Conservation (phyloP, 768 basidiomycete genomes). For the Leccinum longicurvipes region DNA sequence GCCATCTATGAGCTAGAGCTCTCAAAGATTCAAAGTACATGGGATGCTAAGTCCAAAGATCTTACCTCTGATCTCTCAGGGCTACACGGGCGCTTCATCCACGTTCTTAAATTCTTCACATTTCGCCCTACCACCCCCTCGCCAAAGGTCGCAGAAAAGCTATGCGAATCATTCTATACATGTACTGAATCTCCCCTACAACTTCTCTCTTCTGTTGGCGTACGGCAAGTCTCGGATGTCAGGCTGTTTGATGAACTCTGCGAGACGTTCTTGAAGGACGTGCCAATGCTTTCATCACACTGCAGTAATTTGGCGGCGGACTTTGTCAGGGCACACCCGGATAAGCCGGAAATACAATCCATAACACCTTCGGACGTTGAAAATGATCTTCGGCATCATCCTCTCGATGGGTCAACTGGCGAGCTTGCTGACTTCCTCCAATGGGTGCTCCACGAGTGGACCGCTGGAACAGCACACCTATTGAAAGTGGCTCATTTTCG, state of each 20-base stretch:
- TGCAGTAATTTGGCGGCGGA: slow-evolving; percentile 47
- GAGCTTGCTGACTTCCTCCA: slow-evolving; percentile 7
- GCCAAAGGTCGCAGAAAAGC: slow-evolving; percentile 57
- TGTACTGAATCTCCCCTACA: slow-evolving; percentile 36
- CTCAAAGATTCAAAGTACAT: background rate
- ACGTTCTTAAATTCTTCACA: slow-evolving; percentile 10
- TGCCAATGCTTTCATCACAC: slow-evolving; percentile 66
- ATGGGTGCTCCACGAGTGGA: background rate
- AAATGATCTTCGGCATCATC: background rate
- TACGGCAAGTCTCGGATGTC: slow-evolving; percentile 60
- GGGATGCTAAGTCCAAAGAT: background rate
- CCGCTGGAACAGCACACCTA: background rate
- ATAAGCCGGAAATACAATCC: background rate
- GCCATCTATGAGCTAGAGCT: background rate
- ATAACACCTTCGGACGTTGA: background rate
- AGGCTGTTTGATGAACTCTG: background rate
- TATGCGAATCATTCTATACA: slow-evolving; percentile 75
- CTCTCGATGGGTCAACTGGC: background rate
- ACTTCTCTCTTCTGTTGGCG: slow-evolving; percentile 30
- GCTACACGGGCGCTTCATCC: background rate
- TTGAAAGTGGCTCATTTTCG: slow-evolving; percentile 37
- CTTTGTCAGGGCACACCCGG: slow-evolving; percentile 36
- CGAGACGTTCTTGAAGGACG: slow-evolving; percentile 45
- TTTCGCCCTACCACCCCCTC: slow-evolving; percentile 55
- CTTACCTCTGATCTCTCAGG: background rate